Conservation (phyloP, 768 basidiomycete genomes). For the Grammothele lineata region DNA sequence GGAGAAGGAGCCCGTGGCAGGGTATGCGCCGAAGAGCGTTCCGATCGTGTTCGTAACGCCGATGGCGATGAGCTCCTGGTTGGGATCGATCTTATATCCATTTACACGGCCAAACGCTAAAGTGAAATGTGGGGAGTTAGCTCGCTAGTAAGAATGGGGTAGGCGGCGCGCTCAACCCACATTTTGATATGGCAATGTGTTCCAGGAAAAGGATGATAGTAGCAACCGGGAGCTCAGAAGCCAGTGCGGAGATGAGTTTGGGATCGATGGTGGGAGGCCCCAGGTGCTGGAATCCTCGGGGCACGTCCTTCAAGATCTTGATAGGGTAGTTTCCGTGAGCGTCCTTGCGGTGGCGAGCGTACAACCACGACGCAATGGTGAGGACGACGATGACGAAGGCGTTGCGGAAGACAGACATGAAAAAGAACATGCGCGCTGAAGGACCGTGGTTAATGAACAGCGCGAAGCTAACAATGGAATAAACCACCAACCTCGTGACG, state of each 20-base stretch:
- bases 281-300: constrained; percentile 69
- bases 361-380: constrained; percentile 83
- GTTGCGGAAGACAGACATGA: constrained; percentile 67
- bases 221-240: constrained; percentile 69
- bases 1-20: constrained; percentile 96
- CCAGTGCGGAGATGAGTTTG: constrained; percentile 59
- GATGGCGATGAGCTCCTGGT: constrained; percentile 93
- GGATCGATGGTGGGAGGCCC: constrained; percentile 41
- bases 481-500: constrained; percentile 3
- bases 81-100: constrained; percentile 88
- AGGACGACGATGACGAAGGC: constrained; percentile 85
- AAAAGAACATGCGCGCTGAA: constrained; percentile 70
- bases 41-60: constrained; percentile 94
- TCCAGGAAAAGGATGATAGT: constrained; percentile 87
- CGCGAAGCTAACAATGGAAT: neutral
- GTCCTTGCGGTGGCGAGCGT: constrained; percentile 56
- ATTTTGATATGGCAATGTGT: constrained; percentile 93
- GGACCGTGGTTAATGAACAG: neutral
- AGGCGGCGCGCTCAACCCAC: constrained; percentile 34
- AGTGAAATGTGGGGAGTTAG: neutral
- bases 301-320: constrained; percentile 77
- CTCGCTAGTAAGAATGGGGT: too few relatives aligned
- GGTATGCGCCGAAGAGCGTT: constrained; percentile 85
- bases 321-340: constrained; percentile 70
- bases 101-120: constrained; percentile 89